Percentiles rank a stretch among this genome's conserved stretches.
phyloP scores from a whole-genome alignment of 371 early-diverging fungal genomes.

The Saksenaea oblongispora region DNA sequence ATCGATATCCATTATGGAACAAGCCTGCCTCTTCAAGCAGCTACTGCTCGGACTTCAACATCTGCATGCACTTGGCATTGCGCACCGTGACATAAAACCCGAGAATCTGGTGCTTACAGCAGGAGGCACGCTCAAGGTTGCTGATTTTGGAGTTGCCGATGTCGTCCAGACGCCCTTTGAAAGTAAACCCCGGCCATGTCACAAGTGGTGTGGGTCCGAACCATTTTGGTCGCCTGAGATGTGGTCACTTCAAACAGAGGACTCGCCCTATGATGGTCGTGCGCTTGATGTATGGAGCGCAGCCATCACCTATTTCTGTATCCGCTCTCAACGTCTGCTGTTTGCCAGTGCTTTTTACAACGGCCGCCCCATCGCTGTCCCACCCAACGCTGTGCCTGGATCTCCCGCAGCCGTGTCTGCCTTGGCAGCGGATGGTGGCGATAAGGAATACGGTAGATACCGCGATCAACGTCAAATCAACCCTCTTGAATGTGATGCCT shows the following conservation, averaged over 20 bases:
- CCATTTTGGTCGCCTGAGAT: constrained; percentile 93
- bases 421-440: constrained; percentile 31
- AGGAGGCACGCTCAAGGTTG: constrained; percentile 88
- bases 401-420: constrained; percentile 41
- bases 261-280: constrained; percentile 69
- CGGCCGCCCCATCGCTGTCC: constrained; percentile 20
- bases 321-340: constrained; percentile 74
- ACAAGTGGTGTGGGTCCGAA: constrained; percentile 83
- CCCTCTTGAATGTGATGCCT: constrained; percentile 28
- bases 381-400: constrained; percentile 20
- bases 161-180: constrained; percentile 85
- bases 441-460: constrained; percentile 27
- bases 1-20: constrained; percentile 42
- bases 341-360: constrained; percentile 43
- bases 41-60: constrained; percentile 94
- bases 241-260: constrained; percentile 51
- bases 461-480: constrained; percentile 26
- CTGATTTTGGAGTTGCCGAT: constrained; percentile 97
- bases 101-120: constrained; percentile 92
- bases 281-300: constrained; percentile 85
- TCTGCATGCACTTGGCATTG: constrained; percentile 92
- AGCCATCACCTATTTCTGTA: constrained; percentile 81
- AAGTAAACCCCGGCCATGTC: constrained; percentile 62
- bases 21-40: constrained; percentile 75
- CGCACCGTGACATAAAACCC: constrained; percentile 85